Evolutionary conservation across 345 rosid species (phyloP), one percentile per base, ranked within the genome.

Genomic region (Arabis hirsuta): DNA sequence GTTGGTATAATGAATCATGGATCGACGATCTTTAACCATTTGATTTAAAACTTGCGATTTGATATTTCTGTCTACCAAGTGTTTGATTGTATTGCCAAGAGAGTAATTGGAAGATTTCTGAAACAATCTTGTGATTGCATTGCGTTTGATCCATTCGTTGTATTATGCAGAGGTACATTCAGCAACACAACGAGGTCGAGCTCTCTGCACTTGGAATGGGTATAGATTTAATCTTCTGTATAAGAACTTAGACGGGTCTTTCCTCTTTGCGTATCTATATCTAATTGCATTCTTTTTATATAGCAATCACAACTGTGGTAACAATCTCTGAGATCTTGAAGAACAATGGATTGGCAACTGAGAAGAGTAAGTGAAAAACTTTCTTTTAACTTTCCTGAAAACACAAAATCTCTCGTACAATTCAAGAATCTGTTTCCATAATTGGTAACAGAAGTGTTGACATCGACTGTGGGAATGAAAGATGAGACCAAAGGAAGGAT

Each of bases 171-270:
- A 89, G 91, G 81, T 93, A 89, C 78, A 91, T 93, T 38, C 96
- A 91, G 62, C 97, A 89, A 57, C 88, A 90, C 62, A 59, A 91
- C 41, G 98, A 94, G 78, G 98, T 90, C 14, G 96, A 94, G 71
- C 96, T 94, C 52, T 94, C 96, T 42, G 97, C 98, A 12, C 71
- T 94, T 55, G 96, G 98, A 67, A 94, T 91, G 98, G 98, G 97
- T 90, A 88, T 45, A 56, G 2, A 32, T 39, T 43, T 4, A 1
- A 10, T 6, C 9, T 6, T 34, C 38, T 6, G 7, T 34, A 34
- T 34, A 34, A 4, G 5, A 0, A 46, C 43, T 13, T 9, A 6
- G 12, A 6, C 6, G 1, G 2, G 0, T 46, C 9, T 13, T 29
- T 56, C 3, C 3, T 22, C 9, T 24, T 1, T 45, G n/a, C n/a